A percentile compares a stretch with the other conserved stretches of the same genome.
These are phyloP conservation scores for Cymodocea nodosa DNA, from an alignment of 116 monocot species.

Conservation along the genomic window DNA sequence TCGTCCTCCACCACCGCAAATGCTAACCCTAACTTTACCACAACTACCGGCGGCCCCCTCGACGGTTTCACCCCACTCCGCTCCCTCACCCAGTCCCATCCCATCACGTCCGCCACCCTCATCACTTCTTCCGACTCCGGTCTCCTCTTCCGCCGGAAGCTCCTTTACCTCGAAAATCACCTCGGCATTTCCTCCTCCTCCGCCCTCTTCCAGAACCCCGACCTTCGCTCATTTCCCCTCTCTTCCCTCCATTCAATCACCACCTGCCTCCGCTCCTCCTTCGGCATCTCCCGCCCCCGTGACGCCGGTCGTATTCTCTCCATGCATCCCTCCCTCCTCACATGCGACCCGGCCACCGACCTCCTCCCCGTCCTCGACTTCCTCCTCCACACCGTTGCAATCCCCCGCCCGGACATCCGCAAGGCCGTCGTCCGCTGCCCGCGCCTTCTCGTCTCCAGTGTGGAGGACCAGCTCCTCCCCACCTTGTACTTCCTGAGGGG, in stretches of 20 bases:
- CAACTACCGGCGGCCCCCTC: neutral
- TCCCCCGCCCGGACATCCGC: conserved; percentile 32
- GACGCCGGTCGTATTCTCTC: conserved; percentile 45
- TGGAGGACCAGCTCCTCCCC: conserved; percentile 41
- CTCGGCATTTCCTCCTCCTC: conserved; percentile 10
- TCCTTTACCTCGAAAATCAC: conserved; percentile 20
- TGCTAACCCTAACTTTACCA: neutral
- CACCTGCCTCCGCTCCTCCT: conserved; percentile 16
- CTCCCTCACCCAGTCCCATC: neutral
- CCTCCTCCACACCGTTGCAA: conserved; percentile 26
- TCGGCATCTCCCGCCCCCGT: conserved; percentile 19
- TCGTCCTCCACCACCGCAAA: neutral
- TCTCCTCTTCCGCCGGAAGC: conserved; percentile 29
- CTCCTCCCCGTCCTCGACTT: conserved; percentile 43
- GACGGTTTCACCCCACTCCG: neutral
- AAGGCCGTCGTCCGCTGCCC: conserved; percentile 49
- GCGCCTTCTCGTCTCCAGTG: conserved; percentile 55
- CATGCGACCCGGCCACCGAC: conserved; percentile 30
- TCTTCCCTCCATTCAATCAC: conserved; percentile 33
- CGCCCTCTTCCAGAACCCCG: conserved; percentile 19
- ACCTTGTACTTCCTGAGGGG: conserved; percentile 56
- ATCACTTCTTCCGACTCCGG: conserved; percentile 19
- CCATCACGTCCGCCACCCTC: neutral
- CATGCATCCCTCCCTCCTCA: conserved; percentile 46
- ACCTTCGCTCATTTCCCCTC: conserved; percentile 34